Evolutionary conservation across 106 monocot genomes (phyloP).

Genomic region (Dendrobium chrysotoxum): DNA sequence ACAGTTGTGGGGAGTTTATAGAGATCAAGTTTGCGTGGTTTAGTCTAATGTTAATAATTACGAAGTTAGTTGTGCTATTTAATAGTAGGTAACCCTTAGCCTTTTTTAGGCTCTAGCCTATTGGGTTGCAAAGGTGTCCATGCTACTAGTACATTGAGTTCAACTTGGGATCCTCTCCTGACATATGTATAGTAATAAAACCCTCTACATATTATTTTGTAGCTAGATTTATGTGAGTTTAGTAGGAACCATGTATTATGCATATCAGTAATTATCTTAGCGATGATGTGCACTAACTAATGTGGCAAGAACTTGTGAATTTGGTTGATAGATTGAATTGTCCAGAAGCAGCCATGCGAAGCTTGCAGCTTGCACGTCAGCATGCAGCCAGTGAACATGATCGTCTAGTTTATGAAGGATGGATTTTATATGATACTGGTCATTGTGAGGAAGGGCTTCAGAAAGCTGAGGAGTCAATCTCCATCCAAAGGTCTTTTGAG

Average conservation of each 20-base stretch:
- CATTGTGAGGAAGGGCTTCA: slow-evolving; percentile 82
- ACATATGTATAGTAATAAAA: neutral
- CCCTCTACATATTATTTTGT: neutral
- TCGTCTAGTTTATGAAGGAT: slow-evolving; percentile 89
- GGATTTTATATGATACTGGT: slow-evolving; percentile 97
- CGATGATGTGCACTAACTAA: neutral
- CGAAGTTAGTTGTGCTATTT: too few relatives aligned
- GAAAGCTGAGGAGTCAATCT: slow-evolving; percentile 91
- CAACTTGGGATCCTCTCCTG: neutral
- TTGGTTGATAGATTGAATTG: slow-evolving; percentile 76
- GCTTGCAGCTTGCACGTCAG: slow-evolving; percentile 84
- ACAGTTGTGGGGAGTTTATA: too few relatives aligned
- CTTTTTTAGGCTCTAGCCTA: neutral
- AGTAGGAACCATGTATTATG: neutral
- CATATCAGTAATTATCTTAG: neutral
- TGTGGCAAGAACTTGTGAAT: neutral
- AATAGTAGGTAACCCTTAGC: neutral
- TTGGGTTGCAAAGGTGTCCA: neutral
- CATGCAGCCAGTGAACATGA: slow-evolving; percentile 79
- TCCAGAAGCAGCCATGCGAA: slow-evolving; percentile 94
- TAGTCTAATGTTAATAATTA: too few relatives aligned
- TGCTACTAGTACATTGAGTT: too few relatives aligned
- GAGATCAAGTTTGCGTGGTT: too few relatives aligned
- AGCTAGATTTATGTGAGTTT: neutral
- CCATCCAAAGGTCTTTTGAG: slow-evolving; percentile 92